phyloP scores from a whole-genome alignment of 2,329 filamentous ascomycete species.

The Fusarium succisae region DNA sequence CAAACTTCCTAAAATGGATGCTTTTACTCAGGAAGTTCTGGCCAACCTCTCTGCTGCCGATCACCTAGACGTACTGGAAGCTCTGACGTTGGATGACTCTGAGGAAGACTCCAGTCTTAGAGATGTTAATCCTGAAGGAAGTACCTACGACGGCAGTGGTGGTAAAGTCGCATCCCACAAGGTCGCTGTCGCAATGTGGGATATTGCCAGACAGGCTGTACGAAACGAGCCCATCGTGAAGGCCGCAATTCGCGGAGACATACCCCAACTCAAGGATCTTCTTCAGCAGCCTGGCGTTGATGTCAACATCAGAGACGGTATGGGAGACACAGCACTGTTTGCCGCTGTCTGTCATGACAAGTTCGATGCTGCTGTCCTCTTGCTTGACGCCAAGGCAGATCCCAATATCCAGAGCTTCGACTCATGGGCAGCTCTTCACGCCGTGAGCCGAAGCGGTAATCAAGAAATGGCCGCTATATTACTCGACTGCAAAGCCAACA shows the following conservation, averaged over 20 bases:
- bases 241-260: not conserved
- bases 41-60: not conserved
- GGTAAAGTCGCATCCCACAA: not conserved
- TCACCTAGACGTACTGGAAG: not conserved
- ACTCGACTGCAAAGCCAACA: not conserved
- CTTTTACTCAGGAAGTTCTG: not conserved
- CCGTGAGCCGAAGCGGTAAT: not conserved
- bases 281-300: not conserved
- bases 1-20: not conserved
- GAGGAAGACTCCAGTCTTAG: accelerated
- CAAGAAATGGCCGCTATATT: not conserved
- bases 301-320: not conserved
- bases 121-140: accelerated
- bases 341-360: not conserved
- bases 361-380: not conserved
- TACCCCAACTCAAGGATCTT: not conserved
- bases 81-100: not conserved
- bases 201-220: not conserved
- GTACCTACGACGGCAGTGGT: not conserved
- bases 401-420: not conserved
- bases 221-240: not conserved
- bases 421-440: not conserved
- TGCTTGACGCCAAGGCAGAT: not conserved
- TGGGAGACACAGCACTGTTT: not conserved
- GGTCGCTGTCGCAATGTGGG: not conserved